Evolutionary conservation across 192 early-diverging fungal species (phyloP).

Genomic region (Coemansia reversa): DNA sequence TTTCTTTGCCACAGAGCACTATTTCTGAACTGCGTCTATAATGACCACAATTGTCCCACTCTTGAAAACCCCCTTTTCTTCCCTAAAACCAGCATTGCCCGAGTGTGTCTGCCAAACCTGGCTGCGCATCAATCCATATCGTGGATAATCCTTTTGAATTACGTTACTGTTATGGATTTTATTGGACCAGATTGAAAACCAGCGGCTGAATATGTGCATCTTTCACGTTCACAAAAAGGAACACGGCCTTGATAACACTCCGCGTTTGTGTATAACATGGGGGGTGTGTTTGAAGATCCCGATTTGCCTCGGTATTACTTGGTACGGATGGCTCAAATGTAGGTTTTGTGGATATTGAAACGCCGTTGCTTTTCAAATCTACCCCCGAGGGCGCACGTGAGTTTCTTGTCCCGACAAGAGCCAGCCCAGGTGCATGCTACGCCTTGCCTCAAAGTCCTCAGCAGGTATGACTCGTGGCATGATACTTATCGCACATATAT

Average conservation of each 20-base stretch:
- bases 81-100: background rate
- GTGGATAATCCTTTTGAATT: background rate
- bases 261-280: background rate
- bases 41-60: background rate
- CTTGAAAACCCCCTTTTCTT: background rate
- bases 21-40: no score
- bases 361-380: conserved; percentile 85
- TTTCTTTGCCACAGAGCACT: background rate
- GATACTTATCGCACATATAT: background rate
- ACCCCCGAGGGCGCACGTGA: conserved; percentile 93
- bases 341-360: conserved; percentile 90
- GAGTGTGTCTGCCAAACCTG: background rate
- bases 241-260: conserved; percentile 9
- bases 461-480: conserved; percentile 53
- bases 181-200: background rate
- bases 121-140: conserved; percentile 7
- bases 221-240: conserved; percentile 14
- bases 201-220: background rate
- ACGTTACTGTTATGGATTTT: background rate
- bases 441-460: conserved; percentile 91
- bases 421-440: conserved; percentile 66
- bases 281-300: background rate
- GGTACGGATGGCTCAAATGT: conserved; percentile 1
- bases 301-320: background rate
- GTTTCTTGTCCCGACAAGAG: conserved; percentile 89